Percentiles rank a stretch among this genome's conserved stretches.
Conservation (phyloP, 306 rosid genomes). For the Lathyrus oleraceus region DNA sequence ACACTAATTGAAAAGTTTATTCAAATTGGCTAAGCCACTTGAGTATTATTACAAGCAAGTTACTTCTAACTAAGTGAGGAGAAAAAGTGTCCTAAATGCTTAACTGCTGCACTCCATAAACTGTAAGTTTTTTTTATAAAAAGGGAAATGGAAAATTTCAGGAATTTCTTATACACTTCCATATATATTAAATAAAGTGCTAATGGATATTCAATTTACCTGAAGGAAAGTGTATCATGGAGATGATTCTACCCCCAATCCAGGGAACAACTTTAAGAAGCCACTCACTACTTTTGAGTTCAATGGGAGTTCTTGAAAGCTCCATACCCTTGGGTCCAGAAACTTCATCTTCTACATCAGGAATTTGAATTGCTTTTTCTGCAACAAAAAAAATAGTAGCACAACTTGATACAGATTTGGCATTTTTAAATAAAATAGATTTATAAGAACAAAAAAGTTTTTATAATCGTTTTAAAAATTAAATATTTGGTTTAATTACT, state of each 20-base stretch:
- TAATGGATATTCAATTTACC: conserved; percentile 51
- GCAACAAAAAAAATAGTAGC: conserved; percentile 37
- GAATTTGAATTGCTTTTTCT: conserved; percentile 72
- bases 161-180: conserved; percentile 6
- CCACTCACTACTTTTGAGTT: conserved; percentile 77
- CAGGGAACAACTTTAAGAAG: conserved; percentile 75
- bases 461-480: too few relatives aligned
- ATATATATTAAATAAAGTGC: conserved; percentile 13
- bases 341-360: conserved; percentile 57
- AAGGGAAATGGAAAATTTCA: conserved; percentile 7
- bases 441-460: too few relatives aligned
- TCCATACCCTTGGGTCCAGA: conserved; percentile 63
- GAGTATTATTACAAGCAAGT: conserved; percentile 14
- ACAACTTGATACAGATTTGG: conserved; percentile 11
- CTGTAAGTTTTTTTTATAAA: background rate
- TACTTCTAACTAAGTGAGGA: background rate
- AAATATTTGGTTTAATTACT: too few relatives aligned
- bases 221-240: conserved; percentile 81
- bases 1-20: conserved; percentile 2
- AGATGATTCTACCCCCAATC: conserved; percentile 94
- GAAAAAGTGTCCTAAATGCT: background rate
- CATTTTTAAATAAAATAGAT: background rate
- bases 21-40: background rate
- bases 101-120: background rate
- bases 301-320: conserved; percentile 68